A percentile compares a stretch with the other conserved stretches of the same genome.
Conservation (phyloP, 75 land plant genomes). For the Larix kaempferi region DNA sequence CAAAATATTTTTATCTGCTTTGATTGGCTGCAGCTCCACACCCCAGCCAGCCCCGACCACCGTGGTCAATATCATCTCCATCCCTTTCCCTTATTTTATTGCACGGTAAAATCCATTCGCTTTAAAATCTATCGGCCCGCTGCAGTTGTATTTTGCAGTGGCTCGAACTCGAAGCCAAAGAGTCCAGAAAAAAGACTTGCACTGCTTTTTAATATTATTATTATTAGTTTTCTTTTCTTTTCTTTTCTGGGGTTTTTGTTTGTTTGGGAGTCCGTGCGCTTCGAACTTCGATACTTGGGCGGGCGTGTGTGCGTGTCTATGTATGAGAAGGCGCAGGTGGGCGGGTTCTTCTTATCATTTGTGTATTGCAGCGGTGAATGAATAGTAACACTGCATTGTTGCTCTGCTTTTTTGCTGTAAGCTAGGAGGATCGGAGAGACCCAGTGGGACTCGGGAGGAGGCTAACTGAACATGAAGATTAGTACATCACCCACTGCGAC, state of each 20-base stretch:
- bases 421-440: background rate
- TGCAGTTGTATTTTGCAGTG: background rate
- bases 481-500: background rate
- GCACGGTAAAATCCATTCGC: background rate
- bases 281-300: background rate
- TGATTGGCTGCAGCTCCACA: background rate
- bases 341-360: background rate
- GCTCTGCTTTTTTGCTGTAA: background rate
- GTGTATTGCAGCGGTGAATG: background rate
- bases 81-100: background rate
- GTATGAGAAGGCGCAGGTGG: background rate
- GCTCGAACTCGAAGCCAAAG: background rate
- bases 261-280: background rate
- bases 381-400: background rate
- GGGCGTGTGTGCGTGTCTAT: background rate
- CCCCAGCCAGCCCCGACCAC: background rate
- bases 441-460: background rate
- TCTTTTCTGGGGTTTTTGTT: background rate
- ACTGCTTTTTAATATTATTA: background rate
- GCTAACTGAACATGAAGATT: background rate
- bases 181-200: background rate
- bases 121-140: background rate
- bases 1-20: background rate
- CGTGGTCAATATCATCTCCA: background rate
- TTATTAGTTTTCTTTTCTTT: too few species aligned